A percentile compares a stretch with the other conserved stretches of the same genome.
Conservation (phyloP, 2,329 filamentous ascomycete genomes). For the Neopestalotiopsis sp. region DNA sequence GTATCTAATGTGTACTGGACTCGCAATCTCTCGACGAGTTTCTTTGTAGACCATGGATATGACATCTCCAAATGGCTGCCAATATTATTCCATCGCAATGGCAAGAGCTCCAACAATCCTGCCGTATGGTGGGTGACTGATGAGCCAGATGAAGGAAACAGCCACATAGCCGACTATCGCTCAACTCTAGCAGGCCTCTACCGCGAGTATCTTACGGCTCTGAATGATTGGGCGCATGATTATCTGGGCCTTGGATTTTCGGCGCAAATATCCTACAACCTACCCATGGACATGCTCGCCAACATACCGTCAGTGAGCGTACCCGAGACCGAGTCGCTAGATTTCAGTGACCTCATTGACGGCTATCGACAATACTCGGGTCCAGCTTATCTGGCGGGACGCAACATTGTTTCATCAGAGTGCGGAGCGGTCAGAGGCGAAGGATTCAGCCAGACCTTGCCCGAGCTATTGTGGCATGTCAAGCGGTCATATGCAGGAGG, state of each 20-base stretch:
- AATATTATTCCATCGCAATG: neutral
- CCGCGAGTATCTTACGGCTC: neutral
- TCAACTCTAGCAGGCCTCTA: neutral
- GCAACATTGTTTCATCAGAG: neutral
- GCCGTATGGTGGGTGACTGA: neutral
- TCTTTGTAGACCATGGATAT: neutral
- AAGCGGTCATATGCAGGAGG: neutral
- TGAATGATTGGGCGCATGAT: neutral
- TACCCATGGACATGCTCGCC: conserved; percentile 9
- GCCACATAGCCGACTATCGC: neutral
- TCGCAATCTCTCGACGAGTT: neutral
- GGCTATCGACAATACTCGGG: neutral
- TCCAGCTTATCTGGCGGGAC: neutral
- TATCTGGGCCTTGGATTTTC: neutral
- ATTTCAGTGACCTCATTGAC: neutral
- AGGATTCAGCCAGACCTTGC: neutral
- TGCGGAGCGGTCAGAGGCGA: neutral
- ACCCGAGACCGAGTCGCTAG: conserved; percentile 1
- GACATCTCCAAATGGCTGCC: neutral
- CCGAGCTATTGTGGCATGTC: neutral
- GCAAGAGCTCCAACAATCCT: neutral
- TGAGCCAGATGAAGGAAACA: neutral
- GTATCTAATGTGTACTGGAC: neutral
- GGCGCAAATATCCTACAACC: conserved; percentile 3
- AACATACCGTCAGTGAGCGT: neutral